Evolutionary conservation across 2,329 filamentous ascomycete species (phyloP).

Genomic region (Arthrinium puccinioides): DNA sequence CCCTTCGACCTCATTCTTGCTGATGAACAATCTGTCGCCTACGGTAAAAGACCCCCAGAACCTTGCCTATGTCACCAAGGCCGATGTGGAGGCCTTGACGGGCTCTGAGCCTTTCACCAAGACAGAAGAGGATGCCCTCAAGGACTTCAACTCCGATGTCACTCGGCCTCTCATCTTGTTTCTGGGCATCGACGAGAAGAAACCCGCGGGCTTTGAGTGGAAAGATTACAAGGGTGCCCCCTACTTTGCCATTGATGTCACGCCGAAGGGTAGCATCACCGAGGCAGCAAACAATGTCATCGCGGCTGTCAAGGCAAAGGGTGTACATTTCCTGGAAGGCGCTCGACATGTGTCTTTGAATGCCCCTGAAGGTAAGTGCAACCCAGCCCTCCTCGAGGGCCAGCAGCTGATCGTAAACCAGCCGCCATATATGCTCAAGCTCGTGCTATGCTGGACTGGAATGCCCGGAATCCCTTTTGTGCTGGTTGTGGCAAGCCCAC

Average conservation of each 20-base stretch:
- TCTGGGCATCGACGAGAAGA: slow-evolving; percentile 68
- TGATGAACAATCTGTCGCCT: slow-evolving; percentile 72
- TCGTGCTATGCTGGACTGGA: slow-evolving; percentile 88
- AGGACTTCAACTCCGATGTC: slow-evolving; percentile 64
- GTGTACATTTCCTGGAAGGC: slow-evolving; percentile 59
- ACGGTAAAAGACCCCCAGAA: slow-evolving; percentile 53
- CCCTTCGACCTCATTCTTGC: slow-evolving; percentile 63
- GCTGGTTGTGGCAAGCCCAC: slow-evolving; percentile 80
- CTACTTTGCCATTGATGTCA: slow-evolving; percentile 86
- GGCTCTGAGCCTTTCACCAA: slow-evolving; percentile 63
- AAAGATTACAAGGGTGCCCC: slow-evolving; percentile 71
- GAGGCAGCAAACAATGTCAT: slow-evolving; percentile 57
- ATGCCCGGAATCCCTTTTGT: slow-evolving; percentile 85
- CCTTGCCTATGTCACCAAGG: slow-evolving; percentile 61
- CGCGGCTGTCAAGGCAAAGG: slow-evolving; percentile 48
- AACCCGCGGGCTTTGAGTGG: slow-evolving; percentile 44
- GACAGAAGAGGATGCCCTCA: slow-evolving; percentile 65
- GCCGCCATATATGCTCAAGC: slow-evolving; percentile 89
- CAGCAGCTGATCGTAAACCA: slow-evolving; percentile 24
- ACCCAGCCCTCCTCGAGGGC: slow-evolving; percentile 1
- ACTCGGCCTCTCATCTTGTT: slow-evolving; percentile 71
- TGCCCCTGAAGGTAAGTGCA: slow-evolving; percentile 36
- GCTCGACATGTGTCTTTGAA: slow-evolving; percentile 33
- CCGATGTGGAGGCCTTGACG: slow-evolving; percentile 64
- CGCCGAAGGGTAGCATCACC: slow-evolving; percentile 57